Conservation (phyloP, 2,329 filamentous ascomycete species). For the Macrophomina tecta region DNA sequence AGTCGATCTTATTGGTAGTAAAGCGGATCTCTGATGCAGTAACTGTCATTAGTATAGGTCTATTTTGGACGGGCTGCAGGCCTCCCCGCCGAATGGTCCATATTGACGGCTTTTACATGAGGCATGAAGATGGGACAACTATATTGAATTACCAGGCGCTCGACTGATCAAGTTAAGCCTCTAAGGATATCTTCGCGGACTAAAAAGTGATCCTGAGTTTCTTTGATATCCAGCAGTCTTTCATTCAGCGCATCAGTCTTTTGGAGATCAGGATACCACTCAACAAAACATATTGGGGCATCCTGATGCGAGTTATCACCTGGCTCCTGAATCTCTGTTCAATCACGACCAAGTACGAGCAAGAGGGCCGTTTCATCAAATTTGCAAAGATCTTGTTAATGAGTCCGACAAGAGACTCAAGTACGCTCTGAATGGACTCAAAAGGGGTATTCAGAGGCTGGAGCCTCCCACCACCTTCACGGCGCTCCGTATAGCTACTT, state of each 20-base stretch:
- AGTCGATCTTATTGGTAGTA: conserved; percentile 31
- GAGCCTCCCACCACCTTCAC: conserved; percentile 24
- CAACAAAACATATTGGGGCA: conserved; percentile 41
- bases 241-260: conserved; percentile 44
- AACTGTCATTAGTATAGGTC: conserved; percentile 23
- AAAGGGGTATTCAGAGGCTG: conserved; percentile 19
- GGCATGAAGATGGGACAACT: background rate
- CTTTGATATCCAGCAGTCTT: conserved; percentile 48
- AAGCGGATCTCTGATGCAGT: conserved; percentile 30
- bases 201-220: conserved; percentile 49
- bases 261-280: conserved; percentile 42
- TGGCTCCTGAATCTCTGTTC: conserved; percentile 43
- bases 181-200: conserved; percentile 43
- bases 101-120: conserved; percentile 33
- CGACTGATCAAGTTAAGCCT: conserved; percentile 34
- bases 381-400: conserved; percentile 32
- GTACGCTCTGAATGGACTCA: conserved; percentile 4
- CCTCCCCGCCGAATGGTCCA: conserved; percentile 20
- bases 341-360: conserved; percentile 39
- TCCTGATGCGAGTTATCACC: conserved; percentile 47
- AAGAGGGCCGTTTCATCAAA: conserved; percentile 37
- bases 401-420: conserved; percentile 7
- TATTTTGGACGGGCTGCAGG: background rate
- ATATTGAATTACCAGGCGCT: background rate
- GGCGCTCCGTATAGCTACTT: conserved; percentile 18